Evolutionary conservation across 1,139 yeast genomes (phyloP).

Genomic region (Scheffersomyces quercinus): DNA sequence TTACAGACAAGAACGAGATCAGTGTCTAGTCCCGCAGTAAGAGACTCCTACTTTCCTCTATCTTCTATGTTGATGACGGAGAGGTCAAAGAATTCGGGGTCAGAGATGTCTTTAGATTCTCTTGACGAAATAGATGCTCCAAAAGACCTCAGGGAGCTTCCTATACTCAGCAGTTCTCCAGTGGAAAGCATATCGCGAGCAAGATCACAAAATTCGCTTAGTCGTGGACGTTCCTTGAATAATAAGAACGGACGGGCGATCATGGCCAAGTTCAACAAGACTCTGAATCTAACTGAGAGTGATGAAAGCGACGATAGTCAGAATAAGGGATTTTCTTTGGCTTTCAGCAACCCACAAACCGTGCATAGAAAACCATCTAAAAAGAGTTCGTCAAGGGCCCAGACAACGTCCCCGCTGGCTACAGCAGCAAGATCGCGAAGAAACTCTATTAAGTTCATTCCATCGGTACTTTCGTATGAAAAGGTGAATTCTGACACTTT

Average conservation of each 20-base stretch:
- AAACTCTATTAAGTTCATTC: slow-evolving; percentile 34
- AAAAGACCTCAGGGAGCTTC: neutral
- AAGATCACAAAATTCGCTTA: slow-evolving; percentile 28
- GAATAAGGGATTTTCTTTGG: slow-evolving; percentile 24
- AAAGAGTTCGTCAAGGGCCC: neutral
- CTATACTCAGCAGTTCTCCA: neutral
- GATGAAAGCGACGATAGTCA: slow-evolving; percentile 15
- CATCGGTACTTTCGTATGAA: slow-evolving; percentile 20
- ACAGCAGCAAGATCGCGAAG: slow-evolving; percentile 20
- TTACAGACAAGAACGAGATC: slow-evolving; percentile 19
- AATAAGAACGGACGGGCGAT: too few relatives aligned
- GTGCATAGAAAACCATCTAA: slow-evolving; percentile 3
- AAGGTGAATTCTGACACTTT: slow-evolving; percentile 2
- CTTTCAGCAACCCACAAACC: slow-evolving; percentile 14
- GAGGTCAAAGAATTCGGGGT: neutral
- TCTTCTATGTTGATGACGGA: too few relatives aligned
- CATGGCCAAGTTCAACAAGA: slow-evolving; percentile 19
- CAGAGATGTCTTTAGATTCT: neutral
- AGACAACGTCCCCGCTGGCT: slow-evolving; percentile 10
- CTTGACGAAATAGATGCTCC: neutral
- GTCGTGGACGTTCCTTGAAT: slow-evolving; percentile 21
- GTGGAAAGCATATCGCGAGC: slow-evolving; percentile 7
- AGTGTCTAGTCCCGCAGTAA: slow-evolving; percentile 21
- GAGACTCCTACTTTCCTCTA: slow-evolving; percentile 34
- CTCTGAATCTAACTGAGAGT: slow-evolving; percentile 20